These are phyloP conservation scores for Dunaliella primolecta DNA, from an alignment of 139 green algal genomes.

Conservation along the genomic window DNA sequence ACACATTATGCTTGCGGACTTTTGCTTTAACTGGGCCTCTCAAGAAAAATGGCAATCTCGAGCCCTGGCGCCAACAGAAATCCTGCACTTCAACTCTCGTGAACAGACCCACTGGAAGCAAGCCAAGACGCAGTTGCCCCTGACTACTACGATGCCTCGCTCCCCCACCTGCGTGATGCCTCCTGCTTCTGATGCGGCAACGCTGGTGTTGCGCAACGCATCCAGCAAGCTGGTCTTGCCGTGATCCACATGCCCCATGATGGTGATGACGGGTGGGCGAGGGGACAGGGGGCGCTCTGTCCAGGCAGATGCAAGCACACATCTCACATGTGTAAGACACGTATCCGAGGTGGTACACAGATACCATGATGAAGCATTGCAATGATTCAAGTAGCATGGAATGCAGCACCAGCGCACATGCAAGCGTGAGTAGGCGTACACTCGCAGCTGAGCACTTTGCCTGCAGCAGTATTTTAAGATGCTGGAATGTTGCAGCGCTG, in stretches of 20 bases:
- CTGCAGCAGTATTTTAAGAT: not conserved
- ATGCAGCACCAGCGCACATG: too few species aligned
- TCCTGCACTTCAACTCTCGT: not conserved
- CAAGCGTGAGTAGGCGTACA: not conserved
- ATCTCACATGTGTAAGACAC: not conserved
- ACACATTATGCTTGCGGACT: too few species aligned
- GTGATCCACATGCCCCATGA: conserved; percentile 96
- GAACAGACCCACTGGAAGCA: not conserved
- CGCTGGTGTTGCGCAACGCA: conserved; percentile 71
- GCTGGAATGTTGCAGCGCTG: too few species aligned
- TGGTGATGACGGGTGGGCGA: conserved; percentile 79
- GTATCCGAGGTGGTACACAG: not conserved
- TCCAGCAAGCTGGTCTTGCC: conserved; percentile 93
- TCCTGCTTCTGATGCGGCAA: conserved; percentile 86
- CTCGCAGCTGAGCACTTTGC: not conserved
- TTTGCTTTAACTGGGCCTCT: too few species aligned
- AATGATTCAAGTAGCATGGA: not conserved
- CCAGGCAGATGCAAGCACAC: not conserved
- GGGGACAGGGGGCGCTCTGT: conserved; percentile 23
- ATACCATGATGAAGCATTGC: not conserved
- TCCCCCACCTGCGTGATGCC: conserved; percentile 89
- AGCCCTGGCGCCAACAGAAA: too few species aligned
- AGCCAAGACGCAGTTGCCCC: too few species aligned
- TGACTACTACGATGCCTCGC: too few species aligned
- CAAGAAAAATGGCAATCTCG: too few species aligned